A percentile compares a stretch with the other conserved stretches of the same genome.
Evolutionary conservation across 2,329 filamentous ascomycete species (phyloP).

Genomic region (Emericellopsis cladophorae): DNA sequence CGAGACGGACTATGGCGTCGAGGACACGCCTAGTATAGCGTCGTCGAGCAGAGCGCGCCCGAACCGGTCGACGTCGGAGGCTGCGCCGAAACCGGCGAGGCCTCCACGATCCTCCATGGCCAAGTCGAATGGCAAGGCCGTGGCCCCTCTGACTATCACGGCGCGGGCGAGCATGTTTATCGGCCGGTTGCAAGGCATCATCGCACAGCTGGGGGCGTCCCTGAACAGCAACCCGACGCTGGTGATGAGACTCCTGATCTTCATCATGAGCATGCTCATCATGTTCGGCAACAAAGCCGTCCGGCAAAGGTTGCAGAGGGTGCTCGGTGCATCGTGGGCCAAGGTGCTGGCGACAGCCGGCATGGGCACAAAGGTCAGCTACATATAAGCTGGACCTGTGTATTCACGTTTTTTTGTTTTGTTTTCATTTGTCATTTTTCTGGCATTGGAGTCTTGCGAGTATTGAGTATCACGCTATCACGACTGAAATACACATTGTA

Average conservation of each 20-base stretch:
- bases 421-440: no score
- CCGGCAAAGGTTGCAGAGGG: slow-evolving; percentile 57
- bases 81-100: slow-evolving; percentile 12
- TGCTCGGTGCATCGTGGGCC: slow-evolving; percentile 60
- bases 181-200: slow-evolving; percentile 33
- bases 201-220: slow-evolving; percentile 36
- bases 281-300: slow-evolving; percentile 65
- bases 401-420: no score
- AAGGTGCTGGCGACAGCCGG: slow-evolving; percentile 77
- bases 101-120: slow-evolving; percentile 11
- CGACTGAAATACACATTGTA: no score
- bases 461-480: no score
- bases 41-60: slow-evolving; percentile 20
- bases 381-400: slow-evolving; percentile 47
- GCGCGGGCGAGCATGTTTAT: slow-evolving; percentile 40
- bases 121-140: slow-evolving; percentile 15
- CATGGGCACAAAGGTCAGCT: slow-evolving; percentile 96
- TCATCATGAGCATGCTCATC: slow-evolving; percentile 65
- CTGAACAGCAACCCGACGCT: slow-evolving; percentile 44
- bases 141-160: slow-evolving; percentile 22
- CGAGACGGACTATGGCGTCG: slow-evolving; percentile 59
- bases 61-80: slow-evolving; percentile 16
- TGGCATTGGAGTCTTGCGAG: no score
- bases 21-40: slow-evolving; percentile 27
- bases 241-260: slow-evolving; percentile 55